These are phyloP conservation scores for Taxawa tesnikishii DNA, from an alignment of 2,329 filamentous ascomycete species.

Conservation along the genomic window DNA sequence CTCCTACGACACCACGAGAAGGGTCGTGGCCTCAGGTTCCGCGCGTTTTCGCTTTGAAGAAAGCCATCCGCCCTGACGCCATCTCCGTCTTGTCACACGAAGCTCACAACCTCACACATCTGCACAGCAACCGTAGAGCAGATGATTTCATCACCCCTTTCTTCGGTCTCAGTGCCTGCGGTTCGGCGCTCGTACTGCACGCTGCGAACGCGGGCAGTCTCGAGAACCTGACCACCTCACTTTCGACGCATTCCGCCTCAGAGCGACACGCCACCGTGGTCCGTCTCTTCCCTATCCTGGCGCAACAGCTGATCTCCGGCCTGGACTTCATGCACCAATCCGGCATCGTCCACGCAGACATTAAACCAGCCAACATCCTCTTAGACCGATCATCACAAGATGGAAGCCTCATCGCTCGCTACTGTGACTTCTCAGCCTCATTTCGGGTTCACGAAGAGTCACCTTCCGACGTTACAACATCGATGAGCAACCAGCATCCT, in stretches of 20 bases:
- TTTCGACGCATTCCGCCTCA: conserved; percentile 19
- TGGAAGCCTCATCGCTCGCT: conserved; percentile 16
- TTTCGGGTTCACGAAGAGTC: conserved; percentile 15
- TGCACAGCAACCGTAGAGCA: conserved; percentile 11
- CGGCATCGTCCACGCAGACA: conserved; percentile 30
- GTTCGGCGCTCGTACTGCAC: conserved; percentile 18
- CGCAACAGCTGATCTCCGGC: conserved; percentile 25
- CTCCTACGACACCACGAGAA: conserved; percentile 10
- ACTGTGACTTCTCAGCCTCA: conserved; percentile 32
- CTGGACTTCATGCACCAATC: conserved; percentile 29
- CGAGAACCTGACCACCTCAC: conserved; percentile 14
- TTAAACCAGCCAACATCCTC: conserved; percentile 36
- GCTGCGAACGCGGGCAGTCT: conserved; percentile 19
- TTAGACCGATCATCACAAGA: conserved; percentile 17
- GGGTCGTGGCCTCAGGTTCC: conserved; percentile 6
- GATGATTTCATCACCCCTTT: conserved; percentile 19
- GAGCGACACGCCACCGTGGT: conserved; percentile 23
- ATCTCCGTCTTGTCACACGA: conserved; percentile 21
- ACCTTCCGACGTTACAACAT: conserved; percentile 21
- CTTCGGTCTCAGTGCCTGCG: conserved; percentile 18
- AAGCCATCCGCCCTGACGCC: conserved; percentile 18
- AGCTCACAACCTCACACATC: conserved; percentile 18
- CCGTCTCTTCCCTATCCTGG: conserved; percentile 26
- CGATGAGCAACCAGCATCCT: neutral
- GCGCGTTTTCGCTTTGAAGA: conserved; percentile 20